Evolutionary conservation across 257 asterid genomes (phyloP).

Genomic region (Primulina huaijiensis): DNA sequence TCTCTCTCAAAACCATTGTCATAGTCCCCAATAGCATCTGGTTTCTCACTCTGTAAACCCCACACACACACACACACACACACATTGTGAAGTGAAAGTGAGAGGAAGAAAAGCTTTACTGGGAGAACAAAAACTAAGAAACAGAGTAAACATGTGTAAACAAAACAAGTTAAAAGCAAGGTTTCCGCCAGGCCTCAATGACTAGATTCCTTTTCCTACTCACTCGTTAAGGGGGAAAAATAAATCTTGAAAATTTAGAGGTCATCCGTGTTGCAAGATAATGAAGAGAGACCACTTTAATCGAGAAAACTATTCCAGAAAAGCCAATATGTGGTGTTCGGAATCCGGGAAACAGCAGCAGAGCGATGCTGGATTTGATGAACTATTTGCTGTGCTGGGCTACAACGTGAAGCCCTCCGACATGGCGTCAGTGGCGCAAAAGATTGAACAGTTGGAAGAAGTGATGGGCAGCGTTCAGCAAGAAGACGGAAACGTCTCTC

Average conservation of each 20-base stretch:
- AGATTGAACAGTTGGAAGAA: slow-evolving; percentile 42
- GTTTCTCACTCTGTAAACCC: background rate
- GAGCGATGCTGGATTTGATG: slow-evolving; percentile 39
- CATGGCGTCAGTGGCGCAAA: slow-evolving; percentile 40
- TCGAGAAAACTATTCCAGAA: slow-evolving; percentile 12
- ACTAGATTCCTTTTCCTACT: background rate
- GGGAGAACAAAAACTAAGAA: background rate
- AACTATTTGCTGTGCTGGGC: slow-evolving; percentile 39
- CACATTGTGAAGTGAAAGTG: slow-evolving; percentile 1
- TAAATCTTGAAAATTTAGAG: background rate
- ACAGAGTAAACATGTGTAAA: background rate
- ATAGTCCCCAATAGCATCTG: slow-evolving; percentile 2
- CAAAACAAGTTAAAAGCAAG: background rate
- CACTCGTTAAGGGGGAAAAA: background rate
- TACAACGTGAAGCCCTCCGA: slow-evolving; percentile 36
- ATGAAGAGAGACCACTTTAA: slow-evolving; percentile 14
- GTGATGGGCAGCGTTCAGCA: slow-evolving; percentile 36
- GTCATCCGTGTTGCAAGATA: background rate
- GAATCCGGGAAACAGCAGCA: slow-evolving; percentile 16
- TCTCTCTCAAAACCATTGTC: background rate
- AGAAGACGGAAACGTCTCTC: slow-evolving; percentile 40
- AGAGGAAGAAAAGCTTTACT: background rate
- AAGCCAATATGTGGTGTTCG: slow-evolving; percentile 36
- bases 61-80: background rate
- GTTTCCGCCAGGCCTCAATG: slow-evolving; percentile 7